Conservation (phyloP, 2,329 filamentous ascomycete genomes). For the Herpotrichia juniperi region DNA sequence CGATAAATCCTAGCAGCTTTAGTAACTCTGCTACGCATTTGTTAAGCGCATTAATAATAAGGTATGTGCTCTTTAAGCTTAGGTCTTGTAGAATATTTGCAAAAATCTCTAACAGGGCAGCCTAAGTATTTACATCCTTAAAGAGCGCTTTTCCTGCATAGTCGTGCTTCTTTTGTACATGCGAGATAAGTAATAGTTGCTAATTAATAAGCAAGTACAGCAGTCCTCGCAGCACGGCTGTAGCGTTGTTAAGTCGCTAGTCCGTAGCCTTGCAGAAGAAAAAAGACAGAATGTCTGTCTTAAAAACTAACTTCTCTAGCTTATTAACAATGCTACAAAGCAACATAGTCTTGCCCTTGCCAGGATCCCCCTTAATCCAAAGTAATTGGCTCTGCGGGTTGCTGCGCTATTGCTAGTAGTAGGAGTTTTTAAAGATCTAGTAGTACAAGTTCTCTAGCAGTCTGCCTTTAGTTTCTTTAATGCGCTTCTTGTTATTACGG, state of each 20-base stretch:
- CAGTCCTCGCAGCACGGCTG: neutral
- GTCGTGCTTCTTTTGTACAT: neutral
- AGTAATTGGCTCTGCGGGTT: slow-evolving; percentile 24
- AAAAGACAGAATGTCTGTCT: neutral
- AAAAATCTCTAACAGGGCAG: neutral
- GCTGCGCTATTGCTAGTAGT: slow-evolving; percentile 29
- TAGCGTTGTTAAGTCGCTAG: neutral
- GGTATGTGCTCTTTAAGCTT: neutral
- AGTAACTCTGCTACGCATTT: too few species aligned
- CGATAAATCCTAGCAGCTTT: neutral
- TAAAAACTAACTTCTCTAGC: slow-evolving; percentile 9
- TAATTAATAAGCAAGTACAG: neutral
- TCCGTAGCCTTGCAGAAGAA: slow-evolving; percentile 5
- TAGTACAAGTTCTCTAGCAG: slow-evolving; percentile 14
- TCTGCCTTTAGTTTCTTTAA: slow-evolving; percentile 4
- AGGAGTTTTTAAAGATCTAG: slow-evolving; percentile 24
- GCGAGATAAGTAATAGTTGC: neutral
- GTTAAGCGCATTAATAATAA: neutral
- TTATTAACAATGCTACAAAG: slow-evolving; percentile 3
- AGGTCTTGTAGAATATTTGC: neutral
- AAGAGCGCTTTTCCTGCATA: neutral
- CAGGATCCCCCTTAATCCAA: slow-evolving; percentile 1
- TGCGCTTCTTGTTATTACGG: too few species aligned
- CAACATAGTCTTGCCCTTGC: too few species aligned
- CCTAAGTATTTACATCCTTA: neutral